A percentile compares a stretch with the other conserved stretches of the same genome.
Conservation (phyloP, 352 stramenopile species). For the Globisporangium iwayamae region DNA sequence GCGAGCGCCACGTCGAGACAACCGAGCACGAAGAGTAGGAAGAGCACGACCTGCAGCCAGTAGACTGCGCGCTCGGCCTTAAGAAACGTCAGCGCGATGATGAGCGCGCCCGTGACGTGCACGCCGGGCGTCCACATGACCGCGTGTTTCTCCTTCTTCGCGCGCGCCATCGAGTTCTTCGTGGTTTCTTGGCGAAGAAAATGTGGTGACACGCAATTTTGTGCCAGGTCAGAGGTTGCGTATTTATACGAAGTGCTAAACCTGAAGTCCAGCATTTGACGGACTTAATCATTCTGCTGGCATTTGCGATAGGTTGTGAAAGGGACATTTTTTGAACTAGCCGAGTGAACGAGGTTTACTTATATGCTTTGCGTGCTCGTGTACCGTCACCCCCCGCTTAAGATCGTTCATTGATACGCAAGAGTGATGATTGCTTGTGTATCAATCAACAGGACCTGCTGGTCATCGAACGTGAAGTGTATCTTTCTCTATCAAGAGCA, state of each 20-base stretch:
- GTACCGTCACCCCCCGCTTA: background rate
- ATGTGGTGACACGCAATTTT: background rate
- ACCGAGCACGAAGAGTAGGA: conserved; percentile 46
- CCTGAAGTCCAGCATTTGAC: background rate
- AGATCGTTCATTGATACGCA: background rate
- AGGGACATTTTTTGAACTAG: too few relatives aligned
- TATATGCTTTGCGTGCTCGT: background rate
- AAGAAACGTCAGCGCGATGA: conserved; percentile 46
- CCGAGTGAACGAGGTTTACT: too few relatives aligned
- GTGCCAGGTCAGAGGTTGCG: background rate
- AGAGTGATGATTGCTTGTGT: background rate
- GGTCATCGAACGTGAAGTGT: background rate
- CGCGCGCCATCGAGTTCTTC: conserved; percentile 4
- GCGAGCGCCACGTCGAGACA: conserved; percentile 57
- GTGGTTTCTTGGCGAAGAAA: background rate
- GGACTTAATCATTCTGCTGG: too few relatives aligned
- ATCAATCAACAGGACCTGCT: background rate
- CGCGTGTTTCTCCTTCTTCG: conserved; percentile 26
- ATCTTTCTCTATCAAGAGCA: background rate
- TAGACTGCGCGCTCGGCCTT: conserved; percentile 31
- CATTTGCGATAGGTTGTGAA: too few relatives aligned
- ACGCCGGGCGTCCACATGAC: conserved; percentile 36
- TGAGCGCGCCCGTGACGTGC: conserved; percentile 44
- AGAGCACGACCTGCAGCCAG: conserved; percentile 43
- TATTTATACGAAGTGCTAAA: background rate